These are phyloP conservation scores for Adansonia gregorii DNA, from an alignment of 441 rosid species.

Conservation along the genomic window DNA sequence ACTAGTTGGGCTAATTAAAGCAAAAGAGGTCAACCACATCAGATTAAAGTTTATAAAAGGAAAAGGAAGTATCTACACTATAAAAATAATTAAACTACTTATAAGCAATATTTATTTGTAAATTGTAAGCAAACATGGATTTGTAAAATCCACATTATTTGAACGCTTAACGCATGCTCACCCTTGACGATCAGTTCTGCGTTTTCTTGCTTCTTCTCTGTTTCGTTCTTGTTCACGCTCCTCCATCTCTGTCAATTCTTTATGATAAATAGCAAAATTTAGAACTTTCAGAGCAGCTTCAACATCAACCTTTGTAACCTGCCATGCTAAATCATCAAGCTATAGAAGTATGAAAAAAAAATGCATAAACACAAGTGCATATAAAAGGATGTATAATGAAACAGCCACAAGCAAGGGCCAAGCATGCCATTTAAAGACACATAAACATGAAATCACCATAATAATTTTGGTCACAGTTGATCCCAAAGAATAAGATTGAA, in stretches of 20 bases:
- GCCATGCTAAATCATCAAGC: constrained; percentile 28
- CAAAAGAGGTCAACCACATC: constrained; percentile 25
- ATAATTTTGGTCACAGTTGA: constrained; percentile 14
- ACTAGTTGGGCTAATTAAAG: constrained; percentile 45
- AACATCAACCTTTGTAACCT: constrained; percentile 86
- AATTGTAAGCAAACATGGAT: constrained; percentile 8
- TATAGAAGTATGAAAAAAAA: neutral
- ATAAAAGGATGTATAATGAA: neutral
- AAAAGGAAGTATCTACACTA: neutral
- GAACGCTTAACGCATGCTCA: constrained; percentile 32
- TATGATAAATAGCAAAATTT: constrained; percentile 96
- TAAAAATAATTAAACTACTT: neutral
- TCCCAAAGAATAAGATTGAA: neutral
- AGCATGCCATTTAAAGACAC: constrained; percentile 12
- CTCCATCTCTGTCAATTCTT: constrained; percentile 97
- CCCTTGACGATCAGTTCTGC: constrained; percentile 52
- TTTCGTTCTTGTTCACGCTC: constrained; percentile 82
- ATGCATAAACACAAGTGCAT: neutral
- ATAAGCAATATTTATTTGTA: constrained; percentile 9
- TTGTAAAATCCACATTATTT: neutral
- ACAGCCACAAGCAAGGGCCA: constrained; percentile 16
- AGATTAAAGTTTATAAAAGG: neutral
- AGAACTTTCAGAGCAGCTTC: constrained; percentile 88
- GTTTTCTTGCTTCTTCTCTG: constrained; percentile 65
- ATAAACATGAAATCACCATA: constrained; percentile 8